Conservation (phyloP, 177 flowering plant species). For the Vitis hybrid region DNA sequence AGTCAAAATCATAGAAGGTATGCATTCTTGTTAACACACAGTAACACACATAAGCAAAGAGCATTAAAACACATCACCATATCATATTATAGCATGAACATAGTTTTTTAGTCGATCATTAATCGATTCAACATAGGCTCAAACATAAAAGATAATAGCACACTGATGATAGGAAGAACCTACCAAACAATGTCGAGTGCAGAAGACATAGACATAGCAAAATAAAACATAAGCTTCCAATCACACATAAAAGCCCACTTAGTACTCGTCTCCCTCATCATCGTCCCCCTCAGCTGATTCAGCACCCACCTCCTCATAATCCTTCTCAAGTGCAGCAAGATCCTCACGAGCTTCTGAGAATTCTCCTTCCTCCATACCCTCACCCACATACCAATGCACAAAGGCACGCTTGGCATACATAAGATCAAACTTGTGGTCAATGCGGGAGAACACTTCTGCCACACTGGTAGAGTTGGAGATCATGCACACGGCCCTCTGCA, state of each 20-base stretch:
- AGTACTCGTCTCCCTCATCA: conserved; percentile 52
- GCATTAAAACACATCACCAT: too few species aligned
- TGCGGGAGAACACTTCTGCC: conserved; percentile 69
- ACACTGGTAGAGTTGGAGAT: conserved; percentile 84
- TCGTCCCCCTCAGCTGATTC: conserved; percentile 61
- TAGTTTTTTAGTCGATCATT: too few species aligned
- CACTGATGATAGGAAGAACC: too few species aligned
- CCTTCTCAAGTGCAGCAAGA: conserved; percentile 84
- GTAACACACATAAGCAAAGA: too few species aligned
- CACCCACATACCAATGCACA: conserved; percentile 77
- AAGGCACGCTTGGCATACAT: conserved; percentile 82
- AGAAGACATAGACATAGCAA: too few species aligned
- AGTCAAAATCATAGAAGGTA: too few species aligned
- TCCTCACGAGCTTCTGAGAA: conserved; percentile 90
- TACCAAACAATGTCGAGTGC: too few species aligned
- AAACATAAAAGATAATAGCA: too few species aligned
- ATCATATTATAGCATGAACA: too few species aligned
- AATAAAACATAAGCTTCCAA: too few species aligned
- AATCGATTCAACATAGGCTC: background rate
- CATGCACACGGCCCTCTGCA: conserved; percentile 88
- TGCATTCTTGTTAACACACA: too few species aligned
- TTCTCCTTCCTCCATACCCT: conserved; percentile 81
- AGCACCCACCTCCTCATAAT: conserved; percentile 80
- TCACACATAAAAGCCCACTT: background rate
- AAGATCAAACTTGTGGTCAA: conserved; percentile 67